Percentiles rank a stretch among this genome's conserved stretches.
Conservation (phyloP, 2,329 filamentous ascomycete genomes). For the Keithomyces neogunnii region DNA sequence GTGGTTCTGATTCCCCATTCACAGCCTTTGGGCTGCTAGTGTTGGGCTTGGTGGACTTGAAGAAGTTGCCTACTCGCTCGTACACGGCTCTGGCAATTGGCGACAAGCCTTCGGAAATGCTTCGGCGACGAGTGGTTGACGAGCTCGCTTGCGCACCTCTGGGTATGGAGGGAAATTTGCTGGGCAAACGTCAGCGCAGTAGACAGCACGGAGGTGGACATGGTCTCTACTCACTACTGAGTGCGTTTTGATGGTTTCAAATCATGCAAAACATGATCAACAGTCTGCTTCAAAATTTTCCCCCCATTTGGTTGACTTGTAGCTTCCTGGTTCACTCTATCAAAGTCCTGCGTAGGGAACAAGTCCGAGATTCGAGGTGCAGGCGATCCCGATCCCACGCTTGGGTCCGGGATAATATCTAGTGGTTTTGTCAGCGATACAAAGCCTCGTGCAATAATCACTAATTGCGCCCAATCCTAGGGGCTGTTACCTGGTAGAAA, state of each 20-base stretch:
- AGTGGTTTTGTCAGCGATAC: neutral
- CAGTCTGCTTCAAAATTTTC: conserved; percentile 59
- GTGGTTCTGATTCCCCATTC: conserved; percentile 25
- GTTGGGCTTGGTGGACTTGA: conserved; percentile 28
- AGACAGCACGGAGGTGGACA: neutral
- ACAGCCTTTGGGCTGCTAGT: conserved; percentile 20
- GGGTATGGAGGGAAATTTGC: conserved; percentile 40
- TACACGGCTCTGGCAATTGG: conserved; percentile 37
- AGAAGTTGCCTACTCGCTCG: conserved; percentile 30
- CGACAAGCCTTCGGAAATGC: conserved; percentile 34
- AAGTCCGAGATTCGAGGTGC: conserved; percentile 41
- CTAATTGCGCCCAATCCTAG: neutral
- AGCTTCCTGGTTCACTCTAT: conserved; percentile 64
- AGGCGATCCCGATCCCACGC: conserved; percentile 47
- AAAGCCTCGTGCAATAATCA: neutral
- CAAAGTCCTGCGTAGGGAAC: conserved; percentile 48
- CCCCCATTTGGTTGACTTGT: conserved; percentile 48
- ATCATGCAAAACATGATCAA: conserved; percentile 67
- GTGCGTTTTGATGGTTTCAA: conserved; percentile 64
- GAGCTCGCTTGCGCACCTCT: conserved; percentile 10
- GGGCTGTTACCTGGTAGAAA: conserved; percentile 59
- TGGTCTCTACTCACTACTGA: conserved; percentile 45
- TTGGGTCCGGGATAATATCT: conserved; percentile 61
- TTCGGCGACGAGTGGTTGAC: conserved; percentile 14
- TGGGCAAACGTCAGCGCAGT: conserved; percentile 24